Evolutionary conservation across 139 green algal species (phyloP).

Genomic region (Pseudopediastrum boryanum): DNA sequence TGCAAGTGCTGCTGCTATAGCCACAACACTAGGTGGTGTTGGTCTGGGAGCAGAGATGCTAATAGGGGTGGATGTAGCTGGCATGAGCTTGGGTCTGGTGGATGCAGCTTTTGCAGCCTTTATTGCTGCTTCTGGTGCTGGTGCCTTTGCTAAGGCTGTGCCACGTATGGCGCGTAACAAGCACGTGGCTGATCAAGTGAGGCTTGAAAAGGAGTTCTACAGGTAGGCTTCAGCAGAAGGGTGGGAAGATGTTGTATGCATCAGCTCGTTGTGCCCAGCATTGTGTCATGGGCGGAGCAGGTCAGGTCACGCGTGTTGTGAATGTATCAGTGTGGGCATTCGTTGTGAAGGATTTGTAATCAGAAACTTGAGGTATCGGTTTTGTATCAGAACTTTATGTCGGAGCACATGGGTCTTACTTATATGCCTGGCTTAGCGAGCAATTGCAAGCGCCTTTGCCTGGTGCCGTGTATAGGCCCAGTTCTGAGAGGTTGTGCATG

Average conservation of each 20-base stretch:
- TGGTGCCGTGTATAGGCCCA: no score
- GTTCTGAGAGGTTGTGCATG: no score
- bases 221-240: background rate
- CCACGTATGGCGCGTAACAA: conserved; percentile 9
- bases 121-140: conserved; percentile 40
- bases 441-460: no score
- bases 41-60: conserved; percentile 21
- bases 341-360: no score
- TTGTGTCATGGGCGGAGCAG: background rate
- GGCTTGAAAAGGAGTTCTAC: conserved; percentile 56
- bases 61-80: conserved; percentile 5
- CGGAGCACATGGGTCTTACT: no score
- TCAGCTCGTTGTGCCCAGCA: background rate
- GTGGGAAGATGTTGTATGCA: background rate
- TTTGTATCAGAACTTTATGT: no score
- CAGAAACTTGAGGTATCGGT: no score
- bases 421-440: no score
- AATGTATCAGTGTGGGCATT: no score
- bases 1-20: conserved; percentile 21
- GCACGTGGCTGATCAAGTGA: conserved; percentile 34
- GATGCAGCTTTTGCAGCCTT: conserved; percentile 41
- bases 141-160: background rate
- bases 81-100: conserved; percentile 30
- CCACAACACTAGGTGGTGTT: background rate
- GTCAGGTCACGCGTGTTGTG: no score